Conservation (phyloP, 371 early-diverging fungal genomes). For the Zopfochytrium polystomum region DNA sequence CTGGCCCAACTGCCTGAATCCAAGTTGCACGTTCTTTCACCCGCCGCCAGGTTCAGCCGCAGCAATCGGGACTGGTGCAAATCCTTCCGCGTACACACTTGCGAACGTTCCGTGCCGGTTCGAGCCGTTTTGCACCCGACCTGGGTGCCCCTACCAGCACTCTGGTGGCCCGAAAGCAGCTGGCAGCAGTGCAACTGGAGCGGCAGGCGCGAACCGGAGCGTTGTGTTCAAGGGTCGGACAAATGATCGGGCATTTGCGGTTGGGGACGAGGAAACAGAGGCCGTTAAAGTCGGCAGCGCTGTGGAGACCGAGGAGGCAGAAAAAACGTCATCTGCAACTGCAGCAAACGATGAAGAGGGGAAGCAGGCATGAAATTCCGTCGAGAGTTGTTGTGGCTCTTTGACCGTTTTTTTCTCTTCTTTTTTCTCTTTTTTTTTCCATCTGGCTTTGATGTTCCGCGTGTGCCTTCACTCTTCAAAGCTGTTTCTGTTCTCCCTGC, state of each 20-base stretch:
- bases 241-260: slow-evolving; percentile 20
- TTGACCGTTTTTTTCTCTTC: no score
- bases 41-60: slow-evolving; percentile 10
- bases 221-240: slow-evolving; percentile 13
- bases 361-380: no score
- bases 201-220: slow-evolving; percentile 5
- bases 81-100: neutral
- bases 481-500: no score
- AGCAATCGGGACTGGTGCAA: slow-evolving; percentile 3
- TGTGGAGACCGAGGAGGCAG: no score
- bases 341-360: no score
- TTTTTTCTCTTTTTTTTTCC: no score
- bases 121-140: slow-evolving; percentile 23
- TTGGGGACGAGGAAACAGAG: slow-evolving; percentile 21
- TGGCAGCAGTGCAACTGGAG: neutral
- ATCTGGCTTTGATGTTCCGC: no score
- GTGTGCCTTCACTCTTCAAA: no score
- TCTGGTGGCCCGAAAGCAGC: neutral
- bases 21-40: slow-evolving; percentile 29
- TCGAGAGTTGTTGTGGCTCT: no score
- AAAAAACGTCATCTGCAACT: no score
- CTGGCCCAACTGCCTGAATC: slow-evolving; percentile 31
- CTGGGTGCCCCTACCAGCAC: slow-evolving; percentile 20
- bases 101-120: slow-evolving; percentile 22
- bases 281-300: neutral